Evolutionary conservation across 768 basidiomycete species (phyloP), one percentile per base, ranked within the genome.

Genomic region (Crassisporium funariophilum): DNA sequence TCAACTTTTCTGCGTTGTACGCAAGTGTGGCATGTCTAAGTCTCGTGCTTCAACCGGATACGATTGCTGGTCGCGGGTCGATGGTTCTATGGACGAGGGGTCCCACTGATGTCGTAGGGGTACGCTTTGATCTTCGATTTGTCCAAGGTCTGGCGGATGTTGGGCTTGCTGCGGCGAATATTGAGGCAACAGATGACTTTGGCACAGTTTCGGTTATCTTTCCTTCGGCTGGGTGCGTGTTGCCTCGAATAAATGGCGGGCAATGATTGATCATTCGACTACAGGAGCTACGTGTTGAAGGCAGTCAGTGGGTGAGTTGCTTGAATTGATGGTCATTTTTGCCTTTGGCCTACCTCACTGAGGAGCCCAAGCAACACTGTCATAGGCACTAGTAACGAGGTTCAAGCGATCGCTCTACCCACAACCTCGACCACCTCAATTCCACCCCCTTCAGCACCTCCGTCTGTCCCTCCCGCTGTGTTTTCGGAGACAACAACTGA

Each of bases 271-370:
- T 27, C 25, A 31, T 27, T 7, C 7, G 38, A 39, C 10, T 15
- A n/a, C 33, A 60, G 58, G 12, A 21, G 38, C 11, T 60, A 46
- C 20, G 47, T 41, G 5, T n/a, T 60, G 17, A 52, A 43, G 23
- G 56, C 56, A 10, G 56, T 60, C 17, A 47, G 38, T 35, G 56
- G 56, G 54, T 57, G 43, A 37, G 53, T 49, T 21, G 20, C 23
- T 37, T 8, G n/a, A n/a, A n/a, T n/a, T n/a, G n/a, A n/a, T 17
- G 11, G 3, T 33, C 17, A 20, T 35, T 20, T 16, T 19, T 40
- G 22, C 8, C 22, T 33, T 22, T 23, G 20, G n/a, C 5, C 21
- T 15, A 24, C 35, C 38, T 19, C 11, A 21, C 43, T 44, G 29
- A 52, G 43, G 43, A 59, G 55, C 34, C 53, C 52, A 33, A 46